Base-by-base conservation (phyloP, 495 filamentous ascomycete species). In the Talaromyces trachyspermus region DNA sequence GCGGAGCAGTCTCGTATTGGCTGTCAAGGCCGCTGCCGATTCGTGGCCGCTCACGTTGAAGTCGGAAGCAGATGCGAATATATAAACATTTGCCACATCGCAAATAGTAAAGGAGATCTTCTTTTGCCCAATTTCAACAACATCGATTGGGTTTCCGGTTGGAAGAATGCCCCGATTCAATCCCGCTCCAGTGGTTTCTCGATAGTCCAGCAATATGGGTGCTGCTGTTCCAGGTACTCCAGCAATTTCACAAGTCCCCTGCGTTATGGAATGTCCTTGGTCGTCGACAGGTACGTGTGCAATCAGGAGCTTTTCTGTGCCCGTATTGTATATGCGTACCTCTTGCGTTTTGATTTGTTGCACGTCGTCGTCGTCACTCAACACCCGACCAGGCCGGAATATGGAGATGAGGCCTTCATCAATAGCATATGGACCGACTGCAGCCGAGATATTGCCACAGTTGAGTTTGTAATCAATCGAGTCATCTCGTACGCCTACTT, bases 341-440 rank as follows among this genome's bases (percentile, higher is more conserved):
- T 48, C 45, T 26, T 48, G 45, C 8, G 45, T 26, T 26, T 38
- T 48, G 33, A 36, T 36, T n/a, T n/a, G n/a, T n/a, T n/a, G n/a
- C n/a, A n/a, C n/a, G n/a, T n/a, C n/a, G 33, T 36, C 12, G 6
- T 6, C 26, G 9, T 35, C 20, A 12, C 45, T 12, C 29, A 36
- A n/a, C 45, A 48, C 12, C 22, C 14, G 45, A 48, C 45, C 45
- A 19, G 45, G 45, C 29, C 45, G 27, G 27, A 48, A 36, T 36
- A 36, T 6, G 33, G 33, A 14, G 32, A 48, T 36, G 14, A 48
- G 32, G 18, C 45, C 45, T 39, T 48, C 45, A 26, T 48, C 45
- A 32, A 48, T 48, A 9, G 45, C 45, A 39, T 37, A 48, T n/a
- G 45, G 45, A 15, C 45, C 45, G n/a, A 48, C 45, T 22, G 45